A percentile compares a stretch with the other conserved stretches of the same genome.
These are phyloP conservation scores for Cercospora sojina DNA, from an alignment of 2,329 filamentous ascomycete genomes.

Conservation along the genomic window DNA sequence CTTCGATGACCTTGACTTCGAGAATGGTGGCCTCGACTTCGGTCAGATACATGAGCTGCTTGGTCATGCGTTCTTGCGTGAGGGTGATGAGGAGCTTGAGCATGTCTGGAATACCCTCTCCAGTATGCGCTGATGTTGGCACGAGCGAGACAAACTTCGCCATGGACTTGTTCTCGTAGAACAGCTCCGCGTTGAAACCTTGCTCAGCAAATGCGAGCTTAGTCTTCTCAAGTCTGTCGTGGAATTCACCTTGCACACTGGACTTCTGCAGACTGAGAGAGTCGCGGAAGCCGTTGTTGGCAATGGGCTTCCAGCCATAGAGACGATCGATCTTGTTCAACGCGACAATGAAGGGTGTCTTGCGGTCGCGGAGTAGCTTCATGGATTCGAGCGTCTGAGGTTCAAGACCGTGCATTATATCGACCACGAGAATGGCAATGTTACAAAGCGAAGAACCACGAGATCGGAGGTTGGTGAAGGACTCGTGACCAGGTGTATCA, in stretches of 20 bases:
- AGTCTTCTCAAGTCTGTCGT: conserved; percentile 82
- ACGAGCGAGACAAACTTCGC: conserved; percentile 91
- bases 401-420: conserved; percentile 99
- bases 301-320: conserved; percentile 97
- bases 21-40: conserved; percentile 97
- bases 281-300: conserved; percentile 97
- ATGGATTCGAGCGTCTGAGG: conserved; percentile 97
- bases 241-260: conserved; percentile 91
- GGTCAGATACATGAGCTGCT: conserved; percentile 94
- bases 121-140: conserved; percentile 96
- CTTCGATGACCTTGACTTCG: conserved; percentile 98
- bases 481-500: conserved; percentile 99
- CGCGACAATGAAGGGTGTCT: conserved; percentile 97
- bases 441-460: conserved; percentile 98
- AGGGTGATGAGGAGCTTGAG: conserved; percentile 89
- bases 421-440: conserved; percentile 97
- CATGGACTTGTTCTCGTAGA: conserved; percentile 98
- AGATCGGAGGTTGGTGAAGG: conserved; percentile 96
- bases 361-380: conserved; percentile 85
- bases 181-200: conserved; percentile 96
- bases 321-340: conserved; percentile 99
- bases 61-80: conserved; percentile 96
- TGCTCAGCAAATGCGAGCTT: conserved; percentile 95
- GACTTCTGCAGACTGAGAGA: conserved; percentile 87
- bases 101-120: conserved; percentile 98